Base-by-base conservation (phyloP, 805 yeast genomes). In the Candida patagonica region DNA sequence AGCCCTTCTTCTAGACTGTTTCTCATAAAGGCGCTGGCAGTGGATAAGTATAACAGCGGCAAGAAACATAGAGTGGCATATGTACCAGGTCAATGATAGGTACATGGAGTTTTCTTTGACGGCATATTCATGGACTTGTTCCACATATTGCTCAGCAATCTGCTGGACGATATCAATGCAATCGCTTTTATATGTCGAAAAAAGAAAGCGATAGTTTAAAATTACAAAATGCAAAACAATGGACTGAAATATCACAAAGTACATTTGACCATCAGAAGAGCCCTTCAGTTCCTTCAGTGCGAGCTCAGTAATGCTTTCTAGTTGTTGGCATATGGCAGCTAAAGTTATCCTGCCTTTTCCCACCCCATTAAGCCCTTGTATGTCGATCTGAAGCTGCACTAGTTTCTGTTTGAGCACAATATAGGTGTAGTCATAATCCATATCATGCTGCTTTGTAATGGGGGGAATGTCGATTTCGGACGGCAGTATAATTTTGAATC, bases 21-120 rank as follows among this genome's bases (percentile, higher is more conserved):
- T 12, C 15, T 31, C 16, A 5, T 23, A 31, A 17, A 21, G 19
- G 19, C 35, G 12, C 15, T 21, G 35, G 13, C 35, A 31, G 20
- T 31, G 20, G 20, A 31, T 31, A 31, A 31, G 35, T 20, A 31
- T 31, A 3, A 31, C 21, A 25, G 24, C 19, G 16, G 24, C 12
- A 5, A 31, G 15, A 21, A 21, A 31, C 4, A 31, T 23, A 20
- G 19, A 25, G n/a, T 31, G 35, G 35, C 35, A 31, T 10, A 31
- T 21, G n/a, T 29, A 29, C 31, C 31, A 29, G 17, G 16, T 20
- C 8, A 20, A 29, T 8, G 20, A 17, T 29, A 31, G 25, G 20
- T 21, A 19, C 5, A 10, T 20, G 5, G 19, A 16, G 9, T 31
- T 31, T 6, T 31, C 35, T 16, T 13, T 16, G 9, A 31, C 21